Evolutionary conservation across 1,284 basidiomycete genomes (phyloP).

Genomic region (Malassezia brasiliensis): DNA sequence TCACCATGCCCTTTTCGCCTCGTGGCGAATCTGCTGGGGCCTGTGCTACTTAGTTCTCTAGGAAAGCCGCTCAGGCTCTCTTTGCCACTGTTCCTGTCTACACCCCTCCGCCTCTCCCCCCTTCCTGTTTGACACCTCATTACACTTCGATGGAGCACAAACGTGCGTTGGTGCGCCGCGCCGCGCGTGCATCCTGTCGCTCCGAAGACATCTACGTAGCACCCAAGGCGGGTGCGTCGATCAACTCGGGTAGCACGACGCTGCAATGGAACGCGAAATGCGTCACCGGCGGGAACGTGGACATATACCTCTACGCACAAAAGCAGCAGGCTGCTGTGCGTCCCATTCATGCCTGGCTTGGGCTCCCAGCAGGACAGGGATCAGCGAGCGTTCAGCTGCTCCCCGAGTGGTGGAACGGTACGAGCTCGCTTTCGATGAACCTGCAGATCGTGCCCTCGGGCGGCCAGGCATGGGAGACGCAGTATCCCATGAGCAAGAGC

Average conservation of each 20-base stretch:
- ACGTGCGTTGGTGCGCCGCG: not conserved
- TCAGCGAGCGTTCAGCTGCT: constrained; percentile 29
- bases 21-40: no score
- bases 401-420: constrained; percentile 38
- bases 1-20: no score
- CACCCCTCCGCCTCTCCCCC: not conserved
- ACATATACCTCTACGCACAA: constrained; percentile 43
- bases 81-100: not conserved
- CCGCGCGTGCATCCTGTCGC: not conserved
- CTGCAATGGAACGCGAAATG: constrained; percentile 25
- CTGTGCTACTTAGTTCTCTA: no score
- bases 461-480: constrained; percentile 44
- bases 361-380: constrained; percentile 25
- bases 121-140: not conserved
- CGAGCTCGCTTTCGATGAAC: constrained; percentile 24
- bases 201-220: constrained; percentile 10
- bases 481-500: constrained; percentile 37
- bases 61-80: no score
- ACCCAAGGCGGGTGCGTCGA: not conserved
- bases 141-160: not conserved
- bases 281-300: constrained; percentile 24
- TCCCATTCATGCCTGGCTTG: constrained; percentile 38
- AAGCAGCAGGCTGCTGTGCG: constrained; percentile 22
- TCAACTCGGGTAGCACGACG: not conserved
- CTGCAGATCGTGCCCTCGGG: constrained; percentile 45